Evolutionary conservation across 2,329 filamentous ascomycete species (phyloP).

Genomic region (Penicillium sp.): DNA sequence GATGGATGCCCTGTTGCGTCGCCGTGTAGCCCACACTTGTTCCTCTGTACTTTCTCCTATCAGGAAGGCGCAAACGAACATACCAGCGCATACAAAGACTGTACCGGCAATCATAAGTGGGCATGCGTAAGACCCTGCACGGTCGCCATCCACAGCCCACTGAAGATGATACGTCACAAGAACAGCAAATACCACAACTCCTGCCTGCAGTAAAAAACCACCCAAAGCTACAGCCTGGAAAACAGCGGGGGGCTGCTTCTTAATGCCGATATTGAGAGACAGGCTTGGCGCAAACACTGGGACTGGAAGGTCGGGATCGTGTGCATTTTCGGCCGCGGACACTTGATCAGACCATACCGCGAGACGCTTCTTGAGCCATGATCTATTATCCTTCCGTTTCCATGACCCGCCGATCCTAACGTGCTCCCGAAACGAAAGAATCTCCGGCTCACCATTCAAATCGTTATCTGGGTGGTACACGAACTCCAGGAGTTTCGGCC

Average conservation of each 20-base stretch:
- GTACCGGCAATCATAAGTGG: conserved; percentile 24
- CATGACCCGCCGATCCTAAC: no score
- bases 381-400: background rate
- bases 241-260: background rate
- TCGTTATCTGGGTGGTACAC: conserved; percentile 31
- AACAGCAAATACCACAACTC: background rate
- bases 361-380: background rate
- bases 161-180: background rate
- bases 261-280: no score
- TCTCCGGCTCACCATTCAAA: background rate
- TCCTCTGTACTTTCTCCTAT: conserved; percentile 22
- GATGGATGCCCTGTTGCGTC: background rate
- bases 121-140: background rate
- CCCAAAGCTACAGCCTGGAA: background rate
- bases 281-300: no score
- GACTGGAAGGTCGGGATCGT: no score
- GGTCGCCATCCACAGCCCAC: background rate
- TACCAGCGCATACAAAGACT: conserved; percentile 16
- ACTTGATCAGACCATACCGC: background rate
- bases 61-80: conserved; percentile 22
- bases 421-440: no score
- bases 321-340: background rate
- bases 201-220: background rate
- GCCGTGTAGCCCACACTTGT: background rate
- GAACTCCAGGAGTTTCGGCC: conserved; percentile 22